Base-by-base conservation (phyloP, 805 yeast genomes). In the Kluyveromyces lactis region DNA sequence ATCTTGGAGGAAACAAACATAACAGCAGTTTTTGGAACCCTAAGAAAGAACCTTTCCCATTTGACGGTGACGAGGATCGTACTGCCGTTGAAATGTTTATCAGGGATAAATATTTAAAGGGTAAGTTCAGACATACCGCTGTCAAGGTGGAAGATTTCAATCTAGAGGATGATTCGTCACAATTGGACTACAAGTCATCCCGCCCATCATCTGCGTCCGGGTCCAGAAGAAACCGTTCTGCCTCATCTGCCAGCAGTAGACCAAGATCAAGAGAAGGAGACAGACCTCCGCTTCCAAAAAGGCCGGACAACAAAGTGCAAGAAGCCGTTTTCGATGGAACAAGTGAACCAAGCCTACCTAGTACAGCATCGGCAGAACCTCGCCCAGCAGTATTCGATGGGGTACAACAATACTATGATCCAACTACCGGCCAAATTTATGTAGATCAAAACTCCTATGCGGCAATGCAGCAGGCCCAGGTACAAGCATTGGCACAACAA, bases 1-100 rank as follows among this genome's bases (percentile, higher is more conserved):
- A 43, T 42, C 18, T 68, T 69, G 60, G 63, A 38, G 95, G 95
- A 7, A 85, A 85, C 58, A 76, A 68, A 50, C 69, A 66, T 46
- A 79, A 82, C 36, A 70, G 64, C 41, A 58, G 64, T 27, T 54
- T 71, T 31, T 85, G 94, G 92, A 86, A 85, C 53, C 73, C 83
- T 2, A 72, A 72, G 46, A 65, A 68, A 36, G 75, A 66, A 18
- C 85, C 86, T 0, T 82, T 81, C 51, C 92, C 92, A 7, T 78
- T 59, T 43, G 89, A 81, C 52, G 86, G 76, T 17, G 90, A 82
- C 49, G 87, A 77, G 51, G 81, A 76, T 50, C 71, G 66, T 34
- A 41, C 62, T 43, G 69, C 58, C 1, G 73, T 81, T 21, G 81
- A 73, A 41, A 64, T 69, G 42, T 85, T 64, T 60, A 60, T 85